These are phyloP conservation scores for Auricularia sp. DNA, from an alignment of 768 basidiomycete genomes.

Conservation along the genomic window DNA sequence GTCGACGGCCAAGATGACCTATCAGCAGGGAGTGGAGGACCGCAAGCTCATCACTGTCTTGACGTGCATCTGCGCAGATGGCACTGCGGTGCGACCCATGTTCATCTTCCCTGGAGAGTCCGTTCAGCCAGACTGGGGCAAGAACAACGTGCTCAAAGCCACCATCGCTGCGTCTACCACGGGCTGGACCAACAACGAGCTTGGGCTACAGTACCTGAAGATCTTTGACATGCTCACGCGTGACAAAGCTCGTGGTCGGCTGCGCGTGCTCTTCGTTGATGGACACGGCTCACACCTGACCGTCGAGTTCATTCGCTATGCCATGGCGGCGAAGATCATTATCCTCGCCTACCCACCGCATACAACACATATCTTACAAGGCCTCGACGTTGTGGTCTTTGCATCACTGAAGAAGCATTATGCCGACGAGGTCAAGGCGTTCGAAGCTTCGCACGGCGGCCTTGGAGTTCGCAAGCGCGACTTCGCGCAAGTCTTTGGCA, in stretches of 20 bases:
- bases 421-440: background rate
- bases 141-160: slow-evolving; percentile 5
- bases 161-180: slow-evolving; percentile 24
- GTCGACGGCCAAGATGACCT: background rate
- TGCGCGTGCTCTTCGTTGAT: slow-evolving; percentile 27
- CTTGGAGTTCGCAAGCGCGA: background rate
- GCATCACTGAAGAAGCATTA: slow-evolving; percentile 18
- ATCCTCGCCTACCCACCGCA: slow-evolving; percentile 29
- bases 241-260: slow-evolving; percentile 9
- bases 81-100: slow-evolving; percentile 5
- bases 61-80: slow-evolving; percentile 13
- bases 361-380: slow-evolving; percentile 27
- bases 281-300: slow-evolving; percentile 30
- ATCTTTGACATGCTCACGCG: slow-evolving; percentile 23
- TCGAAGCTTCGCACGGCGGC: background rate
- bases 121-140: slow-evolving; percentile 2
- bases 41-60: slow-evolving; percentile 8
- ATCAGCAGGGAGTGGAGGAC: slow-evolving; percentile 5
- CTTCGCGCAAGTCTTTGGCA: background rate
- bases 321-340: slow-evolving; percentile 19
- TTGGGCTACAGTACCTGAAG: slow-evolving; percentile 24
- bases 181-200: slow-evolving; percentile 32
- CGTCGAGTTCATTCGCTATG: slow-evolving; percentile 20
- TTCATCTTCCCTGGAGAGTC: slow-evolving; percentile 12
- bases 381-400: slow-evolving; percentile 29